A percentile compares a stretch with the other conserved stretches of the same genome.
phyloP scores from a whole-genome alignment of 2,329 filamentous ascomycete species.

The Monosporascus sp. region DNA sequence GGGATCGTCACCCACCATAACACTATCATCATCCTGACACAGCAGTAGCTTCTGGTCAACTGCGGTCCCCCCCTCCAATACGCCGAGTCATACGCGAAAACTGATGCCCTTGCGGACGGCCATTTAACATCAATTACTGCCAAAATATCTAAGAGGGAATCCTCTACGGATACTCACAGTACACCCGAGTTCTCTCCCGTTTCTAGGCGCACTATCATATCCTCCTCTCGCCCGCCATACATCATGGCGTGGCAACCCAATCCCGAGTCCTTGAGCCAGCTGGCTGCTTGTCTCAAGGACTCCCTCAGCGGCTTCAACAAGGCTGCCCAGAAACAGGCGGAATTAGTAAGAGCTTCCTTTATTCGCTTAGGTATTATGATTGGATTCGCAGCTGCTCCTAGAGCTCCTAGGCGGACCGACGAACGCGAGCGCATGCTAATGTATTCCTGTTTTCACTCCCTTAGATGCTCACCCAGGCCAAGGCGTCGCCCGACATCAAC shows the following conservation, averaged over 20 bases:
- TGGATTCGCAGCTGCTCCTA: background rate
- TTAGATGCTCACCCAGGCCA: constrained; percentile 90
- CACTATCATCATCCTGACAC: background rate
- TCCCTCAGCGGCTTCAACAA: constrained; percentile 82
- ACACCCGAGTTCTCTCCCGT: background rate
- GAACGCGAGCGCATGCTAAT: constrained; percentile 14
- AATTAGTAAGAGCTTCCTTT: constrained; percentile 56
- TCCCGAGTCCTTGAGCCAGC: constrained; percentile 80
- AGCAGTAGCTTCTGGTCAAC: background rate
- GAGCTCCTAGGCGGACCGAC: background rate
- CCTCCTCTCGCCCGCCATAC: constrained; percentile 18
- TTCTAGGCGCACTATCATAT: constrained; percentile 2
- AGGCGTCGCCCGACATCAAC: constrained; percentile 84
- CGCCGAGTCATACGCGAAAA: background rate
- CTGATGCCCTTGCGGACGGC: background rate
- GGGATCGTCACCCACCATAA: background rate
- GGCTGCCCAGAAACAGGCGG: constrained; percentile 79
- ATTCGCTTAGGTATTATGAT: background rate
- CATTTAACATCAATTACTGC: background rate
- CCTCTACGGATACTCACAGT: background rate
- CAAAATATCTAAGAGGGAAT: background rate
- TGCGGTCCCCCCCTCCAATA: background rate
- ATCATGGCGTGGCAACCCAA: constrained; percentile 91
- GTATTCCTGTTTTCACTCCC: background rate
- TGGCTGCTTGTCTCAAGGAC: constrained; percentile 84